Evolutionary conservation across 139 green algal genomes (phyloP).

Genomic region (Chlorella sp.): DNA sequence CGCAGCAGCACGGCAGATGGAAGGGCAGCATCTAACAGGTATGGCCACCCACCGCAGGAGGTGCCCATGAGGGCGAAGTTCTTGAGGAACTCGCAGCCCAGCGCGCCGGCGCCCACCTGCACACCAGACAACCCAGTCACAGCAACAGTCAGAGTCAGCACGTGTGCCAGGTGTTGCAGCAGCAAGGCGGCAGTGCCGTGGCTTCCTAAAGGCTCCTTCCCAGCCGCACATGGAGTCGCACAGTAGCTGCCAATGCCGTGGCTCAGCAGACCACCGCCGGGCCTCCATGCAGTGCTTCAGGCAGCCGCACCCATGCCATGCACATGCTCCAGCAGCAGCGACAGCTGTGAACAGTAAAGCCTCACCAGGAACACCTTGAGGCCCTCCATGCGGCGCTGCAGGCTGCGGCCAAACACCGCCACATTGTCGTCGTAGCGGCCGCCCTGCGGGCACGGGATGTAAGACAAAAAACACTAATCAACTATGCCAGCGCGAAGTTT

Average conservation of each 20-base stretch:
- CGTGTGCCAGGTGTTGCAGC: no score
- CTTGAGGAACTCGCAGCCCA: slow-evolving; percentile 99
- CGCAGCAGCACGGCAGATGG: not conserved
- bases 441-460: slow-evolving; percentile 41
- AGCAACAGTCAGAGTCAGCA: not conserved
- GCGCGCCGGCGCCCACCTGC: slow-evolving; percentile 88
- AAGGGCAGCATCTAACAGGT: not conserved
- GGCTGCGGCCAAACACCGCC: slow-evolving; percentile 81
- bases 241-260: no score
- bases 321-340: no score
- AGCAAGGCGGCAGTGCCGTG: no score
- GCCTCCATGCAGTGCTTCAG: no score
- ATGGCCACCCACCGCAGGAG: slow-evolving; percentile 20
- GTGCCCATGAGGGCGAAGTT: slow-evolving; percentile 98
- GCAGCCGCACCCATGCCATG: no score
- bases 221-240: no score
- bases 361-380: slow-evolving; percentile 89
- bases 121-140: no score
- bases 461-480: not conserved
- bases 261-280: no score
- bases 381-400: slow-evolving; percentile 76
- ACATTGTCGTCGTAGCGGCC: slow-evolving; percentile 89
- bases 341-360: not conserved
- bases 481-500: no score
- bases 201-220: no score